Percentiles rank a stretch among this genome's conserved stretches.
Conservation (phyloP, 768 basidiomycete species). For the Agaricus blazei region DNA sequence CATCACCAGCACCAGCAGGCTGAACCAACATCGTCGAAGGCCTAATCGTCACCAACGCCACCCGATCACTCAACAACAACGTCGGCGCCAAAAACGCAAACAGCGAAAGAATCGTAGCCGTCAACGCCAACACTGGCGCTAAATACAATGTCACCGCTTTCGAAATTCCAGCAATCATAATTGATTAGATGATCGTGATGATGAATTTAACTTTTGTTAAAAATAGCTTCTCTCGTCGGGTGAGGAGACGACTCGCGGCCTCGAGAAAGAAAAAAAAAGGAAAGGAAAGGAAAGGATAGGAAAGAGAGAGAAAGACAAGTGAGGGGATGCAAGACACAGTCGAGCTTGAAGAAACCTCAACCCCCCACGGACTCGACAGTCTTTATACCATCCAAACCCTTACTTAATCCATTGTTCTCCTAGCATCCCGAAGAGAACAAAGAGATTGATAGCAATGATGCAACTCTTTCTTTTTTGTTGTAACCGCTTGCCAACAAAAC, state of each 20-base stretch:
- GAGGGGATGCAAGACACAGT: background rate
- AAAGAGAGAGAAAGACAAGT: background rate
- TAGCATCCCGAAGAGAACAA: background rate
- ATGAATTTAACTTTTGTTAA: background rate
- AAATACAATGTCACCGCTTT: conserved; percentile 66
- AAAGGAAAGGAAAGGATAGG: background rate
- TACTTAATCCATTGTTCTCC: background rate
- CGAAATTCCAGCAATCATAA: conserved; percentile 68
- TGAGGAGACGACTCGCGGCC: conserved; percentile 21
- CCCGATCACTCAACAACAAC: conserved; percentile 52
- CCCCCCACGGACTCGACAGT: background rate
- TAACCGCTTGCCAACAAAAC: too few relatives aligned
- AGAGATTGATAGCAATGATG: background rate
- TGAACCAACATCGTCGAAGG: conserved; percentile 42
- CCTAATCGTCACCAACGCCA: conserved; percentile 59
- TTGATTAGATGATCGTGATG: conserved; percentile 12
- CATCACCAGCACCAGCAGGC: conserved; percentile 21
- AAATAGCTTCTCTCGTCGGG: background rate
- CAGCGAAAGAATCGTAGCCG: conserved; percentile 59
- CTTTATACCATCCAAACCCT: background rate
- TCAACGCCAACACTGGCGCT: conserved; percentile 59
- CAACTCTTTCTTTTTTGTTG: too few relatives aligned
- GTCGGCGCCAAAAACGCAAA: conserved; percentile 68
- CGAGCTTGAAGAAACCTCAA: background rate
- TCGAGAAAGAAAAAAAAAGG: background rate